These are phyloP conservation scores for Carex sylvatica DNA, from an alignment of 202 grass and related monocot species.

Conservation along the genomic window DNA sequence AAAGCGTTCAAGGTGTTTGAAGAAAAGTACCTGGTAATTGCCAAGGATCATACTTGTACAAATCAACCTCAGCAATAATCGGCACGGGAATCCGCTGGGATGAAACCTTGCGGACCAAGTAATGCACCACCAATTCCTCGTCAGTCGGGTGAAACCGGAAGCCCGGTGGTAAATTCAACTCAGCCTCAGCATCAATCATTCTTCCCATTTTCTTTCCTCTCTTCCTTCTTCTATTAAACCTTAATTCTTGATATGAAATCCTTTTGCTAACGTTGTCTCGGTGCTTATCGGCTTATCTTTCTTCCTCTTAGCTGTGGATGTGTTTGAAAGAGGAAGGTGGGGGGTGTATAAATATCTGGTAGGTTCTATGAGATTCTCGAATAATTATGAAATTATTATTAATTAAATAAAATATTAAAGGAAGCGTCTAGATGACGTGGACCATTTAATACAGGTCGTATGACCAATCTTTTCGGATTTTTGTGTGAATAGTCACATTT, in stretches of 20 bases:
- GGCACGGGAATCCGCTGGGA: slow-evolving; percentile 12
- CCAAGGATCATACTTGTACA: slow-evolving; percentile 78
- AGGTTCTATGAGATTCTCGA: slow-evolving; percentile 9
- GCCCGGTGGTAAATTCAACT: slow-evolving; percentile 71
- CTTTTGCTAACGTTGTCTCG: background rate
- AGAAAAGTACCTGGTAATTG: slow-evolving; percentile 50
- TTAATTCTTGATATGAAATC: background rate
- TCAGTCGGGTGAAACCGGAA: slow-evolving; percentile 94
- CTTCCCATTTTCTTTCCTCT: background rate
- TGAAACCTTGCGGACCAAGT: slow-evolving; percentile 55
- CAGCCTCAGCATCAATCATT: slow-evolving; percentile 61
- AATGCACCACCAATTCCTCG: slow-evolving; percentile 80
- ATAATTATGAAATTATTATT: background rate
- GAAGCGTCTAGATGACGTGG: slow-evolving; percentile 12
- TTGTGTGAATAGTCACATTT: background rate
- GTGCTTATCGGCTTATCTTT: background rate
- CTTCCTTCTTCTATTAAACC: background rate
- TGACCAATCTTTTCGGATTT: background rate
- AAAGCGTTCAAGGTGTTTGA: background rate
- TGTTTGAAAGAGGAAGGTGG: background rate
- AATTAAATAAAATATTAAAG: slow-evolving; percentile 9
- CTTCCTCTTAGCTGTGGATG: slow-evolving; percentile 12
- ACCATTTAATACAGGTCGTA: background rate
- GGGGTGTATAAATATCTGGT: slow-evolving; percentile 20
- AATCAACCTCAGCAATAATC: slow-evolving; percentile 89